A percentile compares a stretch with the other conserved stretches of the same genome.
phyloP scores from a whole-genome alignment of 2,329 filamentous ascomycete species.

The Colletotrichum scovillei region DNA sequence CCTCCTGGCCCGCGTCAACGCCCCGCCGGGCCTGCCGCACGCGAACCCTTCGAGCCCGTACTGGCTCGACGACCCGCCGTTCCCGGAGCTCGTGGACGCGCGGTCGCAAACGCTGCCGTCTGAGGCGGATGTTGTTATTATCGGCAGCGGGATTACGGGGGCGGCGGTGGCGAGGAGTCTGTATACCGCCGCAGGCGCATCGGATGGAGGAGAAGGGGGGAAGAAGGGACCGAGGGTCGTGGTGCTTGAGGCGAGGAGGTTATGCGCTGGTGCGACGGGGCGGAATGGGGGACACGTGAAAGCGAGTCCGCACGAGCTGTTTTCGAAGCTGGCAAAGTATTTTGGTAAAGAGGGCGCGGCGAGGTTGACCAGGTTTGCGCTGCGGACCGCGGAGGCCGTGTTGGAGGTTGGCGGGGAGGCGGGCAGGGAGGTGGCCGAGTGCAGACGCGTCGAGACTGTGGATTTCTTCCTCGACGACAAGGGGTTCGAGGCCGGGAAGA shows the following conservation, averaged over 20 bases:
- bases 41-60: conserved; percentile 55
- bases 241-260: conserved; percentile 61
- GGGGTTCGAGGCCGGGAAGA: conserved; percentile 47
- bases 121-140: conserved; percentile 60
- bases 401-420: conserved; percentile 48
- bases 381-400: conserved; percentile 53
- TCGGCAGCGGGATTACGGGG: conserved; percentile 67
- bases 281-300: conserved; percentile 66
- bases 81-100: conserved; percentile 51
- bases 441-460: conserved; percentile 57
- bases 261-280: conserved; percentile 64
- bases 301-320: conserved; percentile 55
- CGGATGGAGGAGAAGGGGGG: not conserved
- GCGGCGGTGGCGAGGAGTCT: conserved; percentile 49
- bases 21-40: conserved; percentile 53
- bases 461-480: conserved; percentile 56
- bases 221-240: conserved; percentile 45
- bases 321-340: conserved; percentile 44
- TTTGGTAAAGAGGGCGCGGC: conserved; percentile 51
- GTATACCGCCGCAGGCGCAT: conserved; percentile 13
- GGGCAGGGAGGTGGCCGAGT: conserved; percentile 50
- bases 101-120: conserved; percentile 48
- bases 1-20: conserved; percentile 44
- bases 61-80: conserved; percentile 58
- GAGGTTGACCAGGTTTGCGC: conserved; percentile 55